Base-by-base conservation (phyloP, 176 grass and related monocot genomes). In the Puya raimondii region DNA sequence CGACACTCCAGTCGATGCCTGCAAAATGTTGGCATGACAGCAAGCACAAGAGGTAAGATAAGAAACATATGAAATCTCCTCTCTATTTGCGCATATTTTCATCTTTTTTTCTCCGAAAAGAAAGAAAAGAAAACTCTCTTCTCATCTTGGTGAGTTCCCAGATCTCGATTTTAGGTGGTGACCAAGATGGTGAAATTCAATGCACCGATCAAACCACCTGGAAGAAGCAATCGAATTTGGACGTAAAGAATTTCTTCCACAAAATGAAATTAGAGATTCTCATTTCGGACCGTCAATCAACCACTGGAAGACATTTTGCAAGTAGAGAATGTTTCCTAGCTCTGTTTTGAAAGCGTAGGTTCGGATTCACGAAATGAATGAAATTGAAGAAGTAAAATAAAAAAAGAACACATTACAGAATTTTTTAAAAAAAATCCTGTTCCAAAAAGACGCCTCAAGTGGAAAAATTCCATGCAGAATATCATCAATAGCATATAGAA, bases 1-100 rank as follows among this genome's bases (percentile, higher is more conserved):
- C 64, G 94, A 81, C 1, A 88, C 80, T 2, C 94, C 89, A 33
- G 89, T 99, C 10, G 82, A 93, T 76, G 71, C 75, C 94, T 99
- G 83, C 50, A 66, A 53, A 81, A 11, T 21, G 33, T 42, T 42
- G 33, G 33, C 33, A 42, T 42, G 33, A 42, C 6, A 7, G 33
- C 33, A 42, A 63, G 13, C 57, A 18, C 16, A 16, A 63, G 21
- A 33, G 10, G 33, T 67, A 33, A n/a, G 7, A 16, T 33, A 47
- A 67, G 27, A 67, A 25, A 67, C 11, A 16, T n/a, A 47, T n/a
- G 13, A 4, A 67, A 17, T 47, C 33, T 47, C 33, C 18, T 21
- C 67, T 42, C 12, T 23, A 48, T 66, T 2, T 42, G 33, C 6
- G 4, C 33, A 42, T 42, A 42, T 42, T 42, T 42, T 42, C 33